Evolutionary conservation across 352 stramenopile genomes (phyloP).

Genomic region (Phytophthora colocasiae): DNA sequence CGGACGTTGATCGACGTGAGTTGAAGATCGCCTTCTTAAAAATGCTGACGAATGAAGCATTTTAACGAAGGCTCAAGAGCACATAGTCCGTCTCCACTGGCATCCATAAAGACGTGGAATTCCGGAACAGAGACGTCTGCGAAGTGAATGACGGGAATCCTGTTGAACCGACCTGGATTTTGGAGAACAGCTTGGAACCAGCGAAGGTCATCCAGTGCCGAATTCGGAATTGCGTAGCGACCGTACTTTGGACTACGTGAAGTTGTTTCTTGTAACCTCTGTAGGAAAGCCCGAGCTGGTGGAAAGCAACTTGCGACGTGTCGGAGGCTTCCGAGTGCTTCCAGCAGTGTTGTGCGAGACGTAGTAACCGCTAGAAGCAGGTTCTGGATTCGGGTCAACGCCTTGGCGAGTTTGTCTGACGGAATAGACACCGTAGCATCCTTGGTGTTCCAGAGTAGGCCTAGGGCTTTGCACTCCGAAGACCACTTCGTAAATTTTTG

Average conservation of each 20-base stretch:
- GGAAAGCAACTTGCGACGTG: neutral
- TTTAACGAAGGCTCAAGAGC: neutral
- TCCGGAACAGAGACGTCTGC: neutral
- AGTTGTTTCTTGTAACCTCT: neutral
- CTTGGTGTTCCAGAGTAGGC: neutral
- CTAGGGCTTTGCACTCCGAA: neutral
- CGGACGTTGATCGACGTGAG: neutral
- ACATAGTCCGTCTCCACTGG: neutral
- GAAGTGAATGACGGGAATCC: neutral
- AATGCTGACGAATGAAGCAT: neutral
- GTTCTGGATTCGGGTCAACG: neutral
- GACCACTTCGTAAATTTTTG: neutral
- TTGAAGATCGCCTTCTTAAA: neutral
- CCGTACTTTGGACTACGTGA: neutral
- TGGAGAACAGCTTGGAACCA: neutral
- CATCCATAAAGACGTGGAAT: neutral
- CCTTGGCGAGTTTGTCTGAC: neutral
- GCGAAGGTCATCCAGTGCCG: neutral
- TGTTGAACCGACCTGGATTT: neutral
- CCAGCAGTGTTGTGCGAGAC: neutral
- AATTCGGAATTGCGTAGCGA: neutral
- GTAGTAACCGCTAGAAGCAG: too few species aligned
- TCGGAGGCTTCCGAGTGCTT: neutral
- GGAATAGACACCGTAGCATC: neutral
- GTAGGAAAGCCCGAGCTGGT: neutral